Conservation (phyloP, 140 eudicot species). For the Ambrosia hybrid region DNA sequence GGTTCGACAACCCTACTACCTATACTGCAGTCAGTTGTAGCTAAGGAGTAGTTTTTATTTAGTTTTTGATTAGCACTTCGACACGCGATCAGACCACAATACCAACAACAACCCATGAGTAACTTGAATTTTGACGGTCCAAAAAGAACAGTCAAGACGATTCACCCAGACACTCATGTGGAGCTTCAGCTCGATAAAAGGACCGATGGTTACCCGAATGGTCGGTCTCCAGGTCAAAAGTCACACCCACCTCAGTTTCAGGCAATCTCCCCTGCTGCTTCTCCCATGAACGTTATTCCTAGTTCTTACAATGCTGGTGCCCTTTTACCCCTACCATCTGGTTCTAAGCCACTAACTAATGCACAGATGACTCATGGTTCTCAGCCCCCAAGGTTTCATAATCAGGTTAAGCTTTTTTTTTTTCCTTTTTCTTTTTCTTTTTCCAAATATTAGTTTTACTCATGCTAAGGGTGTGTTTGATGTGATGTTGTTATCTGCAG, state of each 20-base stretch:
- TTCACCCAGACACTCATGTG: conserved; percentile 92
- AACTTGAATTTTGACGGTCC: conserved; percentile 36
- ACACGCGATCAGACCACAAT: no score
- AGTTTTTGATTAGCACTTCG: no score
- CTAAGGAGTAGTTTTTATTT: no score
- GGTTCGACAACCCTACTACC: no score
- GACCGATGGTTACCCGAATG: conserved; percentile 34
- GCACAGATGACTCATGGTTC: conserved; percentile 46
- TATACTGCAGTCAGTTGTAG: no score
- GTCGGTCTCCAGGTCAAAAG: conserved; percentile 49
- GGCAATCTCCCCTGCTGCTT: conserved; percentile 42
- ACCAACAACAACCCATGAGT: conserved; percentile 37
- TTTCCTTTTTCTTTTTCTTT: conserved; percentile 1
- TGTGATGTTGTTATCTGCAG: conserved; percentile 26
- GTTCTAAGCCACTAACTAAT: conserved; percentile 38
- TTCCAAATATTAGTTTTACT: conserved; percentile 5
- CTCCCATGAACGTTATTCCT: conserved; percentile 45
- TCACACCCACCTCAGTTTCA: conserved; percentile 68
- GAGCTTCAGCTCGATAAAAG: conserved; percentile 63
- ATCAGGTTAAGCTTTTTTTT: conserved; percentile 49
- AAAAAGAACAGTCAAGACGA: conserved; percentile 70
- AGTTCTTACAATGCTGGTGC: conserved; percentile 50
- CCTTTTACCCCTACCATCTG: conserved; percentile 37
- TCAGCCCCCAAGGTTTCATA: conserved; percentile 56
- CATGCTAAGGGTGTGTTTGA: conserved; percentile 25